phyloP scores from a whole-genome alignment of 257 asterid genomes.

The Nicotiana otophora region DNA sequence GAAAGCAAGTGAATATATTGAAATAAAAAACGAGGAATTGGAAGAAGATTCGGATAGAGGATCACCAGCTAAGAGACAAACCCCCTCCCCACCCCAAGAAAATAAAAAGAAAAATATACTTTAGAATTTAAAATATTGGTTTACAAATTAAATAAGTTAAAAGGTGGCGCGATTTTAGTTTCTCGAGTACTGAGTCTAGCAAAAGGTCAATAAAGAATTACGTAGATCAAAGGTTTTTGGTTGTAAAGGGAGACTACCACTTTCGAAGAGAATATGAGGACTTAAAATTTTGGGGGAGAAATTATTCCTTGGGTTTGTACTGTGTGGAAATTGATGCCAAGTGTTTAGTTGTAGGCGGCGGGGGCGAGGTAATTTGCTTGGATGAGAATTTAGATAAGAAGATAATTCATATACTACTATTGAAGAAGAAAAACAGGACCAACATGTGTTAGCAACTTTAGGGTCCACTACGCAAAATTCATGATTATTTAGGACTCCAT shows the following conservation, averaged over 20 bases:
- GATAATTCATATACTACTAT: slow-evolving; percentile 23
- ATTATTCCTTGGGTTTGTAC: background rate
- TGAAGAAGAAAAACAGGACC: slow-evolving; percentile 17
- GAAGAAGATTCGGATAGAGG: background rate
- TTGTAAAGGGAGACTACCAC: background rate
- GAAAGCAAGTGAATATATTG: background rate
- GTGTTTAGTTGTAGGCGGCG: background rate
- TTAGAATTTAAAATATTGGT: background rate
- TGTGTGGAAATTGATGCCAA: background rate
- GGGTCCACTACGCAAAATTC: slow-evolving; percentile 31
- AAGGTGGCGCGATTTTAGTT: background rate
- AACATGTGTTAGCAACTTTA: slow-evolving; percentile 25
- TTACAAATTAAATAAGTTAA: background rate
- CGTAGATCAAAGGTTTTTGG: background rate
- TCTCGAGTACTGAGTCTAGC: background rate
- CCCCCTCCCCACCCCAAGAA: background rate
- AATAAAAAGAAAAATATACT: background rate
- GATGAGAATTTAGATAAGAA: slow-evolving; percentile 58
- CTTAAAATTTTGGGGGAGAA: background rate
- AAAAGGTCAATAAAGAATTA: background rate
- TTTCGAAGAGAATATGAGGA: background rate
- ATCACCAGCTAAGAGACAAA: background rate
- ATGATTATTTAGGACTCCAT: too few species aligned
- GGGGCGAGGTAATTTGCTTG: slow-evolving; percentile 27
- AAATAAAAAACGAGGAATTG: background rate